Conservation (phyloP, 2,329 filamentous ascomycete species). For the Phialophora chinensis region DNA sequence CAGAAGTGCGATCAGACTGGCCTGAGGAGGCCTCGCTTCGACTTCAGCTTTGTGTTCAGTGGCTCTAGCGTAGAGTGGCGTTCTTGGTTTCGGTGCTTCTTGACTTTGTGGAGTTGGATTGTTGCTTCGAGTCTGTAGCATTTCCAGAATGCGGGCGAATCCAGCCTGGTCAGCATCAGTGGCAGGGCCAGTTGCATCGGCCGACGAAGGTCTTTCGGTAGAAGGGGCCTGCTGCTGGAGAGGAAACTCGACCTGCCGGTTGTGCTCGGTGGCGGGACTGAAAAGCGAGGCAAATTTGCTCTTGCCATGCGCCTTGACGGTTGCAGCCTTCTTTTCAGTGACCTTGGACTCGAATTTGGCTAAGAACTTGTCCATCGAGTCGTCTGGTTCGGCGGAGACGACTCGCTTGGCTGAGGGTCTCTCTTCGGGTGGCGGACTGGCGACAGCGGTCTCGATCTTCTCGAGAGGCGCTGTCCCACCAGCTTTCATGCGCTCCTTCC, state of each 20-base stretch:
- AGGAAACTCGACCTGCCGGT: slow-evolving; percentile 38
- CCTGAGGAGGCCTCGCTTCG: slow-evolving; percentile 18
- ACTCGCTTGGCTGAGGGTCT: slow-evolving; percentile 36
- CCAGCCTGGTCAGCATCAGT: slow-evolving; percentile 78
- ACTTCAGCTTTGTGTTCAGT: slow-evolving; percentile 41
- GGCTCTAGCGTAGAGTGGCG: slow-evolving; percentile 47
- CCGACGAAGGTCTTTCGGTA: slow-evolving; percentile 46
- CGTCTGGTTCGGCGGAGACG: slow-evolving; percentile 35
- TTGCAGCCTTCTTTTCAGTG: slow-evolving; percentile 49
- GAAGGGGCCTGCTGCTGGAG: slow-evolving; percentile 40
- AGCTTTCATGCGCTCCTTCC: slow-evolving; percentile 89
- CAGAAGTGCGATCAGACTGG: slow-evolving; percentile 22
- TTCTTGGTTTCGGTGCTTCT: slow-evolving; percentile 42
- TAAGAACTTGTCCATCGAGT: slow-evolving; percentile 41
- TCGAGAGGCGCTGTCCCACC: slow-evolving; percentile 45
- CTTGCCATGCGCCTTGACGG: slow-evolving; percentile 67
- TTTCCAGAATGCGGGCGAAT: slow-evolving; percentile 80
- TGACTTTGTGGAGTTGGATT: slow-evolving; percentile 52
- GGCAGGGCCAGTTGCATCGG: slow-evolving; percentile 41
- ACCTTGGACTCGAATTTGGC: slow-evolving; percentile 38
- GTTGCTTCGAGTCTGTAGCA: slow-evolving; percentile 68
- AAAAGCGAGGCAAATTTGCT: slow-evolving; percentile 89
- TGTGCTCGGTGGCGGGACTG: slow-evolving; percentile 51
- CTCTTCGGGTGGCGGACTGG: slow-evolving; percentile 44
- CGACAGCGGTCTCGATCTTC: slow-evolving; percentile 39